These are phyloP conservation scores for Monilinia laxa DNA, from an alignment of 2,329 filamentous ascomycete genomes.

Conservation along the genomic window DNA sequence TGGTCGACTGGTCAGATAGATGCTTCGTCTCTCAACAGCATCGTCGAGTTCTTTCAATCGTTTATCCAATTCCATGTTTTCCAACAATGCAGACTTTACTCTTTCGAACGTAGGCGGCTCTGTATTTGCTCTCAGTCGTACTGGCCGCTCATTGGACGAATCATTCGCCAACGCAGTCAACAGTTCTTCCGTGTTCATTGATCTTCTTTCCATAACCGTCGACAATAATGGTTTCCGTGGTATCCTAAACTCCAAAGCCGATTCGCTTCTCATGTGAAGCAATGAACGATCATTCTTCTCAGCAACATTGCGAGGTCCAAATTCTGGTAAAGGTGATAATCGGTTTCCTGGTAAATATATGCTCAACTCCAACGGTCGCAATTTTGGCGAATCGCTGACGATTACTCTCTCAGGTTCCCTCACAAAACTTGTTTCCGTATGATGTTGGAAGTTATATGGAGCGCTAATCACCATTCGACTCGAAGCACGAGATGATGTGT, in stretches of 20 bases:
- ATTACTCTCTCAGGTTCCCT: conserved; percentile 43
- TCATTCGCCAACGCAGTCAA: conserved; percentile 33
- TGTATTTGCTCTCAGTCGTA: conserved; percentile 36
- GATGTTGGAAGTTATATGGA: conserved; percentile 24
- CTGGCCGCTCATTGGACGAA: conserved; percentile 32
- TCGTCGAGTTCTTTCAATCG: conserved; percentile 60
- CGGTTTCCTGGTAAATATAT: conserved; percentile 49
- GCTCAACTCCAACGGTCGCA: conserved; percentile 57
- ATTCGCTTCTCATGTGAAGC: conserved; percentile 36
- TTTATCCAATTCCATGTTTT: conserved; percentile 55
- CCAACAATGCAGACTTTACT: conserved; percentile 39
- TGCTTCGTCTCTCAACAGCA: conserved; percentile 55
- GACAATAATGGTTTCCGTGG: conserved; percentile 38
- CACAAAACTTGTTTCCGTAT: conserved; percentile 19
- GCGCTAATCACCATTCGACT: conserved; percentile 20
- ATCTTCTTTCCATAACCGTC: conserved; percentile 33
- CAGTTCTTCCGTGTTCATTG: conserved; percentile 34
- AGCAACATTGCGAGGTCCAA: conserved; percentile 42
- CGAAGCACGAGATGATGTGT: conserved; percentile 43
- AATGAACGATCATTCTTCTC: conserved; percentile 26
- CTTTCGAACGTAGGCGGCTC: conserved; percentile 38
- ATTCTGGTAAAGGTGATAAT: conserved; percentile 57
- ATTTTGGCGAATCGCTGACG: conserved; percentile 40
- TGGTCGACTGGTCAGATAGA: conserved; percentile 44
- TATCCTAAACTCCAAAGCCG: conserved; percentile 36